Evolutionary conservation across 495 filamentous ascomycete species (phyloP), one percentile per base, ranked within the genome.

Genomic region (Penicillium tannophilum): DNA sequence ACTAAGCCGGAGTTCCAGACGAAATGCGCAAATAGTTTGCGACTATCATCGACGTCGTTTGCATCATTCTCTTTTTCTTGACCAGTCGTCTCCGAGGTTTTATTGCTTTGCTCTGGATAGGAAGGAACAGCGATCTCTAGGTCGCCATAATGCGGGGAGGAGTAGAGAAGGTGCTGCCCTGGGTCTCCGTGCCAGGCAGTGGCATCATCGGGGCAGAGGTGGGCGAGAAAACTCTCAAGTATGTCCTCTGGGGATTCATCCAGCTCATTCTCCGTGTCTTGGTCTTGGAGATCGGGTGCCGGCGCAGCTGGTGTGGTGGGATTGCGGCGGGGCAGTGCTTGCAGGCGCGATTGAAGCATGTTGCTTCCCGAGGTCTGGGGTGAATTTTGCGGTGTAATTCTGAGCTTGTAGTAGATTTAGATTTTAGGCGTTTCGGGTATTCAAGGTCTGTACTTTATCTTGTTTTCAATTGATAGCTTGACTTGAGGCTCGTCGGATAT

Each of bases 1-100:
- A 88, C 76, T 61, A 93, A 73, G 0, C 81, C 86, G n/a, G 90
- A 79, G 68, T 93, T 95, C 93, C 93, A 96, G 6, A 96, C 73
- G 69, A 90, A 89, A 70, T 96, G 92, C 35, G 86, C 86, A 69
- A 93, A 96, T 39, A 94, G 80, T 42, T 72, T 76, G 54, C 88
- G 71, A 16, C 82, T 83, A 41, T 82, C 75, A 28, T 88, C 84
- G 1, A 71, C 75, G 20, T 79, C 30, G 51, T 67, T 71, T 31
- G 51, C 54, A 35, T 52, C 42, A 16, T 64, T 56, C 16, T 58
- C 24, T 20, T 63, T 55, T n/a, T 57, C 48, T 55, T 66, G 35
- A 20, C 61, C 64, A 12, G 50, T 59, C 4, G 57, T 61, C 20
- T 66, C 63, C 12, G 73, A 53, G 3, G 54, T 45, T 10, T 49